Evolutionary conservation across 345 rosid species (phyloP).

Genomic region (Citrus reticulata): DNA sequence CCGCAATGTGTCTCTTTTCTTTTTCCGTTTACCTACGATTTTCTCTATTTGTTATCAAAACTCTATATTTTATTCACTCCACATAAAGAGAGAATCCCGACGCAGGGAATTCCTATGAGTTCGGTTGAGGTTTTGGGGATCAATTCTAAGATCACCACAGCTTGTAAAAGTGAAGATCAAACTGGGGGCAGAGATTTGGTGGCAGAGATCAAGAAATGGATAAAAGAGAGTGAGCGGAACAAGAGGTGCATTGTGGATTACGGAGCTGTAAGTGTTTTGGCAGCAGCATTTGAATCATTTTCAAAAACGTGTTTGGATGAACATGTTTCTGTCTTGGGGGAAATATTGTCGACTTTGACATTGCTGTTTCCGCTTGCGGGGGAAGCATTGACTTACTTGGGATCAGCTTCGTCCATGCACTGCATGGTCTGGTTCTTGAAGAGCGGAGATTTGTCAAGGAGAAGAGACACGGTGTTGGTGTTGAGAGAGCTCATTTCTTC

Average conservation of each 20-base stretch:
- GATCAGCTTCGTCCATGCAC: conserved; percentile 44
- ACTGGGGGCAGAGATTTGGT: conserved; percentile 29
- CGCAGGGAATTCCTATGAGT: conserved; percentile 68
- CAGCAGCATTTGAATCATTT: conserved; percentile 45
- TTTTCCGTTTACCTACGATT: background rate
- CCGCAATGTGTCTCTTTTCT: background rate
- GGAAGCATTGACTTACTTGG: conserved; percentile 40
- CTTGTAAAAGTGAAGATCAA: conserved; percentile 17
- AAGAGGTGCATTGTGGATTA: conserved; percentile 38
- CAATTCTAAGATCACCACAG: conserved; percentile 17
- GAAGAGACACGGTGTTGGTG: conserved; percentile 52
- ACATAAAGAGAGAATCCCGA: conserved; percentile 53
- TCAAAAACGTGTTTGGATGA: conserved; percentile 28
- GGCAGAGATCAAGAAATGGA: conserved; percentile 40
- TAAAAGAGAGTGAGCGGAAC: conserved; percentile 63
- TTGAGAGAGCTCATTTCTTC: conserved; percentile 44
- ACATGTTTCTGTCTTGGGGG: conserved; percentile 38
- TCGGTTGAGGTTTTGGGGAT: conserved; percentile 32
- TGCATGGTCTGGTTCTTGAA: conserved; percentile 46
- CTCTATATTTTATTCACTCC: background rate
- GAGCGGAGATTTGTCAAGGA: conserved; percentile 37
- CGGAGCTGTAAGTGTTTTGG: conserved; percentile 32
- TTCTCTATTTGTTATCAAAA: background rate
- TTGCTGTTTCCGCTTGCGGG: conserved; percentile 42
- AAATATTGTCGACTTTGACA: conserved; percentile 47